Conservation (phyloP, 306 rosid genomes). For the Pachyrhizus erosus region DNA sequence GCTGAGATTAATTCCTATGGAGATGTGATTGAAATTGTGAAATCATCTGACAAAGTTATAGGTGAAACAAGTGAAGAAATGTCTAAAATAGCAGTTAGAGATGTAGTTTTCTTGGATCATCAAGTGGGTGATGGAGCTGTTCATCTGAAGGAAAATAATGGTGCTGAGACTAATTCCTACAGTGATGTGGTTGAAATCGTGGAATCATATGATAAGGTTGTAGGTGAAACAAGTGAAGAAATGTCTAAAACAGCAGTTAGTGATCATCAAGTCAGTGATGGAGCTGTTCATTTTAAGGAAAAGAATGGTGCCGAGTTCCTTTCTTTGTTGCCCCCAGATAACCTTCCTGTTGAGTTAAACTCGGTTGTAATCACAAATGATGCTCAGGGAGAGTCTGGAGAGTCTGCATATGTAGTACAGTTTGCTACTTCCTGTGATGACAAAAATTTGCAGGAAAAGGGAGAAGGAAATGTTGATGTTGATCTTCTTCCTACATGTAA, state of each 20-base stretch:
- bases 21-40: conserved; percentile 29
- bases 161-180: conserved; percentile 39
- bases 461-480: conserved; percentile 47
- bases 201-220: conserved; percentile 43
- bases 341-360: conserved; percentile 44
- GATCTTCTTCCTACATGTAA: conserved; percentile 41
- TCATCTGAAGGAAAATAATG: conserved; percentile 46
- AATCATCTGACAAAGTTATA: conserved; percentile 40
- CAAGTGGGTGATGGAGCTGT: conserved; percentile 42
- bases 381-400: conserved; percentile 48
- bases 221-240: conserved; percentile 42
- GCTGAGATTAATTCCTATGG: conserved; percentile 36
- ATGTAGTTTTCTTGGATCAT: conserved; percentile 43
- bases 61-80: conserved; percentile 42
- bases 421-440: conserved; percentile 38
- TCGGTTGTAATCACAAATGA: conserved; percentile 43
- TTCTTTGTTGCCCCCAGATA: conserved; percentile 45
- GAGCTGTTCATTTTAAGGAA: conserved; percentile 42
- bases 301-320: conserved; percentile 36
- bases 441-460: conserved; percentile 44
- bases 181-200: conserved; percentile 22
- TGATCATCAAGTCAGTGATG: conserved; percentile 35
- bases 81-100: conserved; percentile 47
- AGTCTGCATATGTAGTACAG: conserved; percentile 42
- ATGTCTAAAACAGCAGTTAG: conserved; percentile 46